Conservation (phyloP, 2,329 filamentous ascomycete genomes). For the Botrytis aclada region DNA sequence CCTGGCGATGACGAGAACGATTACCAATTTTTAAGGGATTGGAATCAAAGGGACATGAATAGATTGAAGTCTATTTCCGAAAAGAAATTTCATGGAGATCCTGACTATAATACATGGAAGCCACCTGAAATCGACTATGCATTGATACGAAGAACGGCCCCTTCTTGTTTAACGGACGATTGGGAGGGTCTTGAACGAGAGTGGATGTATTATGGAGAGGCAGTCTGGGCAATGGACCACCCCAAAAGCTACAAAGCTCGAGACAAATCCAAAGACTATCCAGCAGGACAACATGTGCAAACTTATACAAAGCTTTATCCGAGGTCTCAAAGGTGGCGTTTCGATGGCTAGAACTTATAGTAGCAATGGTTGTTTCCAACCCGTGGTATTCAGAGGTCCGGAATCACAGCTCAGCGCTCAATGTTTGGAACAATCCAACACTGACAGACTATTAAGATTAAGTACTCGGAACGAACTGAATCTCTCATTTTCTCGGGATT, state of each 20-base stretch:
- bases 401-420: not conserved
- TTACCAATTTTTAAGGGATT: not conserved
- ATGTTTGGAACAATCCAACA: not conserved
- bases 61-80: not conserved
- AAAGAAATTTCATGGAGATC: not conserved
- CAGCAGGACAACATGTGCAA: not conserved
- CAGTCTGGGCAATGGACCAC: not conserved
- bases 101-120: conserved; percentile 6
- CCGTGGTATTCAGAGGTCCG: not conserved
- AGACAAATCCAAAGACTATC: conserved; percentile 3
- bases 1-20: not conserved
- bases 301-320: not conserved
- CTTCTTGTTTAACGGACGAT: conserved; percentile 10
- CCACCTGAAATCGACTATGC: not conserved
- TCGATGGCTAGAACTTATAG: not conserved
- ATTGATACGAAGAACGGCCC: not conserved
- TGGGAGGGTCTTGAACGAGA: conserved; percentile 1
- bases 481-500: not conserved
- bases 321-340: no score
- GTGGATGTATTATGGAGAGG: conserved; percentile 3
- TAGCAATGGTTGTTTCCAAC: not conserved
- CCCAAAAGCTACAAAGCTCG: not conserved
- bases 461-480: not conserved
- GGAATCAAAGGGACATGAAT: not conserved
- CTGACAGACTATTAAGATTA: not conserved